Base-by-base conservation (phyloP, 148 eudicot genomes). In the Rhododendron kiyosumense region DNA sequence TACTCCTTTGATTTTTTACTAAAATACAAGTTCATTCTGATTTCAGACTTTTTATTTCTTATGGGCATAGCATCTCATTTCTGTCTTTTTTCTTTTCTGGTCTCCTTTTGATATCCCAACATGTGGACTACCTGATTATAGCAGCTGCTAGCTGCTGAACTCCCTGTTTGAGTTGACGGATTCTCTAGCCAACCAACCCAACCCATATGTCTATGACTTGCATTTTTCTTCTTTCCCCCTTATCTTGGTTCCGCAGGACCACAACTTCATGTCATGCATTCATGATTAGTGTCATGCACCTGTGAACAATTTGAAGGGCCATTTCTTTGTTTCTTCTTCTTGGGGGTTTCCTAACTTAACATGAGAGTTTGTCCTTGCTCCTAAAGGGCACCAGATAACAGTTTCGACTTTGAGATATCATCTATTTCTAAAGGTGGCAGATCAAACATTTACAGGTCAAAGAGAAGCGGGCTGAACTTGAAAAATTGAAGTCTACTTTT, bases 381-480 rank as follows among this genome's bases (percentile, higher is more conserved):
- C 9, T 30, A 54, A 43, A 69, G 41, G 73, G 59, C 28, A 61
- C 61, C 38, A 54, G 28, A 45, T 51, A 18, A n/a, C 26, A 10
- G 34, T 67, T 84, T 84, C 24, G 9, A 48, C 32, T 79, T 84
- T 32, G 15, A 63, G 45, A 38, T 22, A 71, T 65, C 36, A 5
- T 78, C 41, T 36, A 17, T 84, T 52, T 84, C 86, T 84, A 76
- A 84, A 84, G 52, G 22, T 76, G 30, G 26, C 38, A 34, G 34
- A 84, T 84, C 7, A 45, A 79, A 28, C 61, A 85, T 54, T 83
- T 85, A 85, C 89, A 97, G 98, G 94, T 97, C 86, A 93, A 85
- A 88, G 99, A 97, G 88, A 97, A 93, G 89, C 91, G 93, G 84
- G 91, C 94, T 75, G 98, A 97, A 89, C 91, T 97, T 87, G 93